Base-by-base conservation (phyloP, 2,329 filamentous ascomycete species). In the Monosporascus sp. region DNA sequence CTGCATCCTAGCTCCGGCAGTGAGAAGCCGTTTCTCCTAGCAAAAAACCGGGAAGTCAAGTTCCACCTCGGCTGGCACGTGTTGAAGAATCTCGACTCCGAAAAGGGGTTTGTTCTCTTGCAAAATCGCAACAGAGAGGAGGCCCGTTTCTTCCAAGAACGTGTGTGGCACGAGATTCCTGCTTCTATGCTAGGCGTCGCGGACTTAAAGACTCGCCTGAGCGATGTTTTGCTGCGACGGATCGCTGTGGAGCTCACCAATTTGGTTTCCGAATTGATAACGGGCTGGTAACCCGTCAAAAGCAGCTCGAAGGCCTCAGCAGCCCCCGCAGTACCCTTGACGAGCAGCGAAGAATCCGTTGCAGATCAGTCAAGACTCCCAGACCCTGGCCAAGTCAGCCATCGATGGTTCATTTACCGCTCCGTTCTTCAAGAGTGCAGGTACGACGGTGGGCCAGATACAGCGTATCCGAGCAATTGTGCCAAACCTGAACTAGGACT, bases 11-110 rank as follows among this genome's bases (percentile, higher is more conserved):
- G 69, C 1, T 76, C 76, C 0, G 71, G 68, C 0, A 71, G 67
- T 27, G 76, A 81, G 57, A 52, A 52, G 0, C 52, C 64, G 4
- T 80, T 71, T 48, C 46, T 76, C 1, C 67, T 81, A 0, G 78
- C 76, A 0, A 64, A 64, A 48, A 81, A 81, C 50, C 59, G 70
- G 2, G 72, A 80, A 11, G 70, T 79, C 0, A 61, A 73, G 4
- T 76, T 82, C 20, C 64, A 69, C 0, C 73, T 81, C 0, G 79
- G 80, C 0, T 84, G 79, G 78, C 78, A 82, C 52, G 73, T 81
- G 0, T 63, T 83, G 3, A 72, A 70, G 34, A 82, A 81, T 55
- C 67, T 73, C 5, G 69, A 71, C 52, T 76, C 66, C 16, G 69
- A 74, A 7, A 48, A 59, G 57, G 68, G 37, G n/a, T 61, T 14